These are phyloP conservation scores for Xerocomellus amylosporus DNA, from an alignment of 768 basidiomycete genomes.

Conservation along the genomic window DNA sequence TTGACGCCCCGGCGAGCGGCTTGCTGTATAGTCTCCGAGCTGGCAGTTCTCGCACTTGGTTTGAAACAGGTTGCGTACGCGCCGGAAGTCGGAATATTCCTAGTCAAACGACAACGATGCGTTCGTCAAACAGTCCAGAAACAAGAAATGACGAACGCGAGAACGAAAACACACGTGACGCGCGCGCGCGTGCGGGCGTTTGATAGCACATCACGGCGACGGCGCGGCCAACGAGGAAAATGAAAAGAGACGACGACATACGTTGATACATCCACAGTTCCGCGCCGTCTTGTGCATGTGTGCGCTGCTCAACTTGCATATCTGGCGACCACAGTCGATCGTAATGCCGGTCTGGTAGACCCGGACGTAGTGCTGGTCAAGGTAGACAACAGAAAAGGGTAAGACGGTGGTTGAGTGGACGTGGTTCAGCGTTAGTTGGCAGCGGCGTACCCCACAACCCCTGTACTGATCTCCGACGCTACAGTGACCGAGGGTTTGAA, in stretches of 20 bases:
- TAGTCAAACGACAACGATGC: slow-evolving; percentile 13
- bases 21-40: slow-evolving; percentile 31
- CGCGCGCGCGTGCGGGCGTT: no score
- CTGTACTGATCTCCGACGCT: slow-evolving; percentile 44
- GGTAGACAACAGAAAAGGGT: neutral
- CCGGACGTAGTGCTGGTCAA: slow-evolving; percentile 57
- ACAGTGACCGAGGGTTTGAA: slow-evolving; percentile 9
- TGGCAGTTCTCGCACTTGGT: slow-evolving; percentile 59
- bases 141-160: neutral
- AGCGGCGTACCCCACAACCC: slow-evolving; percentile 39
- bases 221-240: no score
- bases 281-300: slow-evolving; percentile 60
- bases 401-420: slow-evolving; percentile 1
- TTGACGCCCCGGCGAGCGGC: slow-evolving; percentile 20
- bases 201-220: neutral
- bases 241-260: slow-evolving; percentile 10
- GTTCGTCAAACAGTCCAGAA: slow-evolving; percentile 1
- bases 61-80: slow-evolving; percentile 65
- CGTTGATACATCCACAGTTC: slow-evolving; percentile 55
- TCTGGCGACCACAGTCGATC: slow-evolving; percentile 50
- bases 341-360: slow-evolving; percentile 60
- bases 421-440: neutral
- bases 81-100: slow-evolving; percentile 46
- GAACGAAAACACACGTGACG: neutral
- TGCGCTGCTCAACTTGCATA: slow-evolving; percentile 52